These are phyloP conservation scores for Glarea lozoyensis DNA, from an alignment of 495 filamentous ascomycete species.

Conservation along the genomic window DNA sequence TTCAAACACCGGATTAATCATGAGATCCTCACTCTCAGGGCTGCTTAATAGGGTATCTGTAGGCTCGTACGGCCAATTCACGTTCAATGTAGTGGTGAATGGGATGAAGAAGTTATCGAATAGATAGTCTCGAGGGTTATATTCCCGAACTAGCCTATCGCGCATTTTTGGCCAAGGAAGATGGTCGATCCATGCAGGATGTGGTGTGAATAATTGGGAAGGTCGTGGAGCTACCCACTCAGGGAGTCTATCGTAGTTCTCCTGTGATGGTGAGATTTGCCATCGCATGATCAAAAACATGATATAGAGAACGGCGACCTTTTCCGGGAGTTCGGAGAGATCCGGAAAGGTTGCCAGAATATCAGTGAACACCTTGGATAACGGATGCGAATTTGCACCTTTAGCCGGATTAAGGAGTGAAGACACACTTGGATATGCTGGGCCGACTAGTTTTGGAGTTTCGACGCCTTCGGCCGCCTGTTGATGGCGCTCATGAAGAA, in stretches of 20 bases:
- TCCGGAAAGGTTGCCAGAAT: slow-evolving; percentile 68
- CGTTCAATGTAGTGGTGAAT: slow-evolving; percentile 57
- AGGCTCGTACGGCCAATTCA: slow-evolving; percentile 74
- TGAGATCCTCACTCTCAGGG: slow-evolving; percentile 47
- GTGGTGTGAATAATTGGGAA: slow-evolving; percentile 49
- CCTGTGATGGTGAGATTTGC: slow-evolving; percentile 63
- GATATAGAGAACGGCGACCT: slow-evolving; percentile 65
- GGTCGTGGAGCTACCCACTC: slow-evolving; percentile 54
- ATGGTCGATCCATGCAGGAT: slow-evolving; percentile 74
- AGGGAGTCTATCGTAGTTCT: slow-evolving; percentile 66
- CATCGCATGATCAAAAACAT: slow-evolving; percentile 85
- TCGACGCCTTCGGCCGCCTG: slow-evolving; percentile 53
- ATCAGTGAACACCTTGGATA: slow-evolving; percentile 76
- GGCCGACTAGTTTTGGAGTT: slow-evolving; percentile 54
- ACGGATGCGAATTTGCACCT: slow-evolving; percentile 52
- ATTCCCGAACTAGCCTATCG: slow-evolving; percentile 43
- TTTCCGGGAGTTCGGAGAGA: slow-evolving; percentile 59
- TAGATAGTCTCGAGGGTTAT: slow-evolving; percentile 33
- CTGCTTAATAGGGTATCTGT: slow-evolving; percentile 48
- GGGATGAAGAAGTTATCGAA: slow-evolving; percentile 78
- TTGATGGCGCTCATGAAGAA: slow-evolving; percentile 57
- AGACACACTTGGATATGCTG: slow-evolving; percentile 65
- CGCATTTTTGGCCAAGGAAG: slow-evolving; percentile 69
- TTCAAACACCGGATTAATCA: slow-evolving; percentile 76
- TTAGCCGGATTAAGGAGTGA: slow-evolving; percentile 61